phyloP scores from a whole-genome alignment of 768 basidiomycete genomes.

The Cyclocybe cylindracea region DNA sequence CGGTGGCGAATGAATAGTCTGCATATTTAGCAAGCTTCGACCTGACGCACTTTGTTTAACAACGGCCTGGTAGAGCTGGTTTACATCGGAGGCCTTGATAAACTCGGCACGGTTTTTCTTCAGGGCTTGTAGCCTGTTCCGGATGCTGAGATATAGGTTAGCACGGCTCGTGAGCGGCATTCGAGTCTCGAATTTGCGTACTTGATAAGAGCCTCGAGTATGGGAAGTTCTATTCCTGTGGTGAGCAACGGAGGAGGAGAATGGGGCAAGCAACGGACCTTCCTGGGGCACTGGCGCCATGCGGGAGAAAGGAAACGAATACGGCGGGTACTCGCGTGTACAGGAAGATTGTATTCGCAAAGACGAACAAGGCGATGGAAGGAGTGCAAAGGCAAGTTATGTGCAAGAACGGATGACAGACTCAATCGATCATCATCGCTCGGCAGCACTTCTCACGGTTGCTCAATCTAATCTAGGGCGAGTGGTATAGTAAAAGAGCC shows the following conservation, averaged over 20 bases:
- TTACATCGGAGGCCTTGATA: slow-evolving; percentile 92
- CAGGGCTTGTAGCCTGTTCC: slow-evolving; percentile 91
- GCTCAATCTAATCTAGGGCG: slow-evolving; percentile 24
- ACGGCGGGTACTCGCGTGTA: not conserved
- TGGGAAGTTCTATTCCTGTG: slow-evolving; percentile 72
- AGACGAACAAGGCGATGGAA: not conserved
- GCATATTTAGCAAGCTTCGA: slow-evolving; percentile 2
- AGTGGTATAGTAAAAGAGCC: slow-evolving; percentile 6
- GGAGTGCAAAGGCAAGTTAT: not conserved
- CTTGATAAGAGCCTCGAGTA: slow-evolving; percentile 95
- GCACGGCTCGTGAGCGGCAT: no score
- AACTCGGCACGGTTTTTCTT: slow-evolving; percentile 93
- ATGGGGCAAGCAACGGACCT: slow-evolving; percentile 45
- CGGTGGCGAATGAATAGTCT: slow-evolving; percentile 1
- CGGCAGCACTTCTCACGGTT: slow-evolving; percentile 26
- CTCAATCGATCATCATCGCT: slow-evolving; percentile 23
- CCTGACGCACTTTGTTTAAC: slow-evolving; percentile 82
- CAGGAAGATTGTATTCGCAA: not conserved
- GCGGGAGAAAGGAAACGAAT: slow-evolving; percentile 7
- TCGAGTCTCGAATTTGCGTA: slow-evolving; percentile 29
- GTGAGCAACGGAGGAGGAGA: slow-evolving; percentile 11
- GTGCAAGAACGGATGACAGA: slow-evolving; percentile 9
- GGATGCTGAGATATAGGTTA: slow-evolving; percentile 59
- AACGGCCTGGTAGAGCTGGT: slow-evolving; percentile 88
- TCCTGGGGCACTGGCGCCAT: slow-evolving; percentile 83